phyloP scores from a whole-genome alignment of 2,329 filamentous ascomycete genomes.

The Nothophaeocryptopus gaeumannii region DNA sequence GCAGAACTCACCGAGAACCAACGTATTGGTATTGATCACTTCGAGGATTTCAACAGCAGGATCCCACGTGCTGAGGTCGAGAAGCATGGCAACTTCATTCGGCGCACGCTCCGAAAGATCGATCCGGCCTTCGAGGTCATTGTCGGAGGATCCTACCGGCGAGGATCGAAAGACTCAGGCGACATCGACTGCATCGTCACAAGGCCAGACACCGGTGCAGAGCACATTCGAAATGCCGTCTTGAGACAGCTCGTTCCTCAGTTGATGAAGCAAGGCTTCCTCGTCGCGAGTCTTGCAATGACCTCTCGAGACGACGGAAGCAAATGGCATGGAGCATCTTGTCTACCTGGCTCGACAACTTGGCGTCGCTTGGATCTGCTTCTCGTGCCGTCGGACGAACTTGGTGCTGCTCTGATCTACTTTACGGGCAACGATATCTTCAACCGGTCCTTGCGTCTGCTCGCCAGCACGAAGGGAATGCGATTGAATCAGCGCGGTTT shows the following conservation, averaged over 20 bases:
- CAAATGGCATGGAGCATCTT: conserved; percentile 87
- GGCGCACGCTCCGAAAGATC: conserved; percentile 54
- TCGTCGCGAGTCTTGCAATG: conserved; percentile 65
- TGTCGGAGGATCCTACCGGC: conserved; percentile 79
- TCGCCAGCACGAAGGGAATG: conserved; percentile 80
- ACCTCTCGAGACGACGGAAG: conserved; percentile 57
- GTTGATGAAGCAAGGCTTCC: conserved; percentile 62
- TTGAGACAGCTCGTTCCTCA: conserved; percentile 61
- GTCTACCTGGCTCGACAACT: conserved; percentile 57
- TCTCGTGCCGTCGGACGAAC: conserved; percentile 73
- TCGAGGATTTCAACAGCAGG: conserved; percentile 71
- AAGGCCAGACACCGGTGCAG: conserved; percentile 56
- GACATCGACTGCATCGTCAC: conserved; percentile 88
- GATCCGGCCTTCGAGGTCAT: conserved; percentile 67
- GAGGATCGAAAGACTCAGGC: conserved; percentile 69
- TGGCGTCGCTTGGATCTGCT: conserved; percentile 86
- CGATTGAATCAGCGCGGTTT: conserved; percentile 79
- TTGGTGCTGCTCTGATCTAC: conserved; percentile 85
- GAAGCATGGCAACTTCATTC: conserved; percentile 65
- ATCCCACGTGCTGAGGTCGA: conserved; percentile 77
- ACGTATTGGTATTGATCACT: conserved; percentile 72
- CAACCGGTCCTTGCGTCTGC: conserved; percentile 77
- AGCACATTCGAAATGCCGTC: conserved; percentile 60
- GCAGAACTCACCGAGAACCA: conserved; percentile 68
- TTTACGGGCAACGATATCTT: conserved; percentile 96